phyloP scores from a whole-genome alignment of 257 asterid species.

The Solanum pinnatisectum region DNA sequence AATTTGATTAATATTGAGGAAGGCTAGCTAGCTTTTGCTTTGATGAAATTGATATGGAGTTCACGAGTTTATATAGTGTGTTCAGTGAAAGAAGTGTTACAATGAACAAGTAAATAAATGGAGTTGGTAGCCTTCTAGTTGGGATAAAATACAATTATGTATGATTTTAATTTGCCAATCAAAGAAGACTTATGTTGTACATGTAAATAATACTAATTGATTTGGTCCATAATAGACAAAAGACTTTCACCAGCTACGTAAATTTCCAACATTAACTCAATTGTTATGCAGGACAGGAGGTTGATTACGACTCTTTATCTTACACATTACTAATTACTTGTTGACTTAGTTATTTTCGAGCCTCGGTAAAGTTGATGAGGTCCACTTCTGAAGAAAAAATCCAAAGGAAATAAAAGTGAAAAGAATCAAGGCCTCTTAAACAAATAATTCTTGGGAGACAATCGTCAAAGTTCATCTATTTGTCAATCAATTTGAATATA shows the following conservation, averaged over 20 bases:
- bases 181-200: background rate
- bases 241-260: background rate
- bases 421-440: background rate
- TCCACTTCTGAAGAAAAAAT: background rate
- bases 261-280: background rate
- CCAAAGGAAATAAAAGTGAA: background rate
- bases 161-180: background rate
- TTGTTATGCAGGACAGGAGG: background rate
- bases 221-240: background rate
- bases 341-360: background rate
- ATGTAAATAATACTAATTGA: background rate
- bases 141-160: background rate
- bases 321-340: background rate
- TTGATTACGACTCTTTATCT: background rate
- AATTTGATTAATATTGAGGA: background rate
- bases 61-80: constrained; percentile 25
- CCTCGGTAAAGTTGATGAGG: background rate
- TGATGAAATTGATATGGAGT: constrained; percentile 12
- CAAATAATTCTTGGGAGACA: background rate
- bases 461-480: background rate
- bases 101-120: constrained; percentile 5
- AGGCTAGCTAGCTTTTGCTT: constrained; percentile 1
- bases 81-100: background rate
- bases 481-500: background rate
- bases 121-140: constrained; percentile 53